Percentiles rank a stretch among this genome's conserved stretches.
Conservation (phyloP, 1,284 basidiomycete species). For the Cutaneotrichosporon sp. region DNA sequence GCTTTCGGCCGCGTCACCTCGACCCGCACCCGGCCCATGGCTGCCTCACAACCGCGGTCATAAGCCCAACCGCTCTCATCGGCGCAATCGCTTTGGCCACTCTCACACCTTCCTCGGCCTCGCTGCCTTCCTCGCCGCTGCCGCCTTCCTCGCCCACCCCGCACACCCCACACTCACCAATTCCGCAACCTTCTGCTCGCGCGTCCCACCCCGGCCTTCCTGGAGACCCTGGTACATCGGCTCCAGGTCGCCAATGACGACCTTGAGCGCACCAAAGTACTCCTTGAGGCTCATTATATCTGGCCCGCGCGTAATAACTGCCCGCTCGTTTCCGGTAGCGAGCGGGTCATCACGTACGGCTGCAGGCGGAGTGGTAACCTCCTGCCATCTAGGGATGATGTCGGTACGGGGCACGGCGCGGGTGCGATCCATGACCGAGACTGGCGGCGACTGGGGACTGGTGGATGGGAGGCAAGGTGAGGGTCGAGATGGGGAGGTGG, state of each 20-base stretch:
- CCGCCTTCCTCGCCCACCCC: no score
- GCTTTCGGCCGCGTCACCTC: no score
- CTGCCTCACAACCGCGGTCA: no score
- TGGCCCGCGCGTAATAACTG: conserved; percentile 39
- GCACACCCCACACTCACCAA: conserved; percentile 31
- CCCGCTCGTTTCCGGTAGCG: conserved; percentile 39
- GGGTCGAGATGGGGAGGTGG: neutral
- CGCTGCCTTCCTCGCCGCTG: neutral
- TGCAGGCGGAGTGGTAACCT: neutral
- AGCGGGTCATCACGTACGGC: conserved; percentile 2
- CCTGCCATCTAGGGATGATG: conserved; percentile 20
- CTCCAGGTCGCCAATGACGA: conserved; percentile 48
- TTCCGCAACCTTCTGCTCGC: conserved; percentile 47
- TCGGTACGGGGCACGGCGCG: conserved; percentile 23
- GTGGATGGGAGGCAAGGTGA: neutral
- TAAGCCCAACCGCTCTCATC: no score
- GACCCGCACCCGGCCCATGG: no score
- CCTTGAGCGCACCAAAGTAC: conserved; percentile 45
- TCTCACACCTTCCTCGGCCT: neutral
- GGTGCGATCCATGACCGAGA: conserved; percentile 24
- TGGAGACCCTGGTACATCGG: conserved; percentile 45
- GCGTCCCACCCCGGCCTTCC: conserved; percentile 44
- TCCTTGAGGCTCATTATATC: conserved; percentile 46
- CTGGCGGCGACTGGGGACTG: neutral
- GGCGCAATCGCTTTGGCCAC: neutral